Evolutionary conservation across 2,329 filamentous ascomycete species (phyloP), one percentile per base, ranked within the genome.

Genomic region (Nemania bipapillata): DNA sequence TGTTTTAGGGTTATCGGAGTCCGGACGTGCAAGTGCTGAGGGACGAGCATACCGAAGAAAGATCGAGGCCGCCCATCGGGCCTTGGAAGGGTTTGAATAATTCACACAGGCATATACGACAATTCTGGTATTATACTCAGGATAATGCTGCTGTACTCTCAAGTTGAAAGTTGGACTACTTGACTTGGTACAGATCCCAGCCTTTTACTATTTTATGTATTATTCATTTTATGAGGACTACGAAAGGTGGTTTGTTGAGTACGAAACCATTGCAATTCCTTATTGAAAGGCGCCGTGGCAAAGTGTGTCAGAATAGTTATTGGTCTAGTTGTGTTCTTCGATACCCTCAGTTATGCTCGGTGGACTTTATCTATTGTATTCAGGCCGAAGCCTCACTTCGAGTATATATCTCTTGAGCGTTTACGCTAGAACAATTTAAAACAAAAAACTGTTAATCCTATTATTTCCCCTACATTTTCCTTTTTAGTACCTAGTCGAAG

Each of bases 1-100:
- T 66, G 87, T 90, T 1, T 77, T 90, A 8, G 86, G 84, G 32
- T 74, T 91, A 70, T 83, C 86, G 66, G 84, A 91, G 80, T 80
- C 83, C 59, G 82, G 87, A 71, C 81, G 81, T 71, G 80, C 86
- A 66, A 84, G 85, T 73, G 80, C 87, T 69, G 87, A 92, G 73
- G 86, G 85, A 57, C 84, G 89, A 63, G 84, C 90, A 67, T 89
- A 92, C 79, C 85, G 93, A 68, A 84, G 91, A 70, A 86, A 91
- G 72, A 85, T 97, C 58, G 92, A 96, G 72, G 87, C 89, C 60
- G 94, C 93, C 4, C 88, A 90, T 68, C 85, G 87, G 60, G 86
- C 92, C 3, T 83, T 97, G 32, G 92, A 95, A 72, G 92, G 92
- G 4, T 81, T 89, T 67, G 86, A 90, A 70, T 84, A 73, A 59